Percentiles rank a stretch among this genome's conserved stretches.
These are phyloP conservation scores for Tetracladium setigerum DNA, from an alignment of 495 filamentous ascomycete genomes.

Conservation along the genomic window DNA sequence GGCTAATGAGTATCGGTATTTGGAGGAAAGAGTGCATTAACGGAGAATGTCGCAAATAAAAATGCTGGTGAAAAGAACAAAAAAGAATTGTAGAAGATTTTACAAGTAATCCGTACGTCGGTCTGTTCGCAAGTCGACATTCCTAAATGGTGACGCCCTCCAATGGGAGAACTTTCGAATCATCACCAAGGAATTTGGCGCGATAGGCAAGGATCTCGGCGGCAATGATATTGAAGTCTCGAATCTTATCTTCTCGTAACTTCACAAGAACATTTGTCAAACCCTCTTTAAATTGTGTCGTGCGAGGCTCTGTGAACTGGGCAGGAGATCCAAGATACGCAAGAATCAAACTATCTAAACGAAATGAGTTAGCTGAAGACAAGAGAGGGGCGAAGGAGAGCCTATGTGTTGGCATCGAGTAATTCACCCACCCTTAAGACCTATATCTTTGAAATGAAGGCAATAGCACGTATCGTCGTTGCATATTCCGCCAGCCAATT, in stretches of 20 bases:
- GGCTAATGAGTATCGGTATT: too few relatives aligned
- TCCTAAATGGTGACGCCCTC: conserved; percentile 17
- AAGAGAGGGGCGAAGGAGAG: conserved; percentile 27
- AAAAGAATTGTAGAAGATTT: too few relatives aligned
- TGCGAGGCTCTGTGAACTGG: conserved; percentile 61
- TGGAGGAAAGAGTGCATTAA: too few relatives aligned
- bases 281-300: conserved; percentile 63
- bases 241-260: conserved; percentile 64
- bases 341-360: conserved; percentile 78
- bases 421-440: conserved; percentile 67
- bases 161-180: conserved; percentile 36
- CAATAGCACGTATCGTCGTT: conserved; percentile 59
- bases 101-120: too few relatives aligned
- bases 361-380: conserved; percentile 43
- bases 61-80: too few relatives aligned
- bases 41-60: too few relatives aligned
- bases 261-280: conserved; percentile 68
- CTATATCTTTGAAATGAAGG: conserved; percentile 78
- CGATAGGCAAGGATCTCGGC: conserved; percentile 77
- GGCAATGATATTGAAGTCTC: conserved; percentile 76
- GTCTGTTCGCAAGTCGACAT: too few relatives aligned
- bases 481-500: conserved; percentile 67
- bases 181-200: conserved; percentile 42
- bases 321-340: conserved; percentile 73
- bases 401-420: conserved; percentile 3